Conservation (phyloP, 2,329 filamentous ascomycete species). For the Sarocladium strictum region DNA sequence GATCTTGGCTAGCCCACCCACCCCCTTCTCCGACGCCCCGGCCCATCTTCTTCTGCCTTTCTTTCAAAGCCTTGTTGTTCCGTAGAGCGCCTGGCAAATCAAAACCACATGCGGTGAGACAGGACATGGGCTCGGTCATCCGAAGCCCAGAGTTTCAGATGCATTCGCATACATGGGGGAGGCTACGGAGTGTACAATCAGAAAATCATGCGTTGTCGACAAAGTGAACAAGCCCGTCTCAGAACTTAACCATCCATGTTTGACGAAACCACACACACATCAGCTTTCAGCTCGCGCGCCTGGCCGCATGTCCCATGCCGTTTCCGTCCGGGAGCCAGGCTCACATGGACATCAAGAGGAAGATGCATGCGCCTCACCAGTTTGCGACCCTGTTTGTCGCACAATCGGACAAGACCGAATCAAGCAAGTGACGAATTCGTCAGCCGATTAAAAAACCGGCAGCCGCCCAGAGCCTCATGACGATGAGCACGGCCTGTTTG, state of each 20-base stretch:
- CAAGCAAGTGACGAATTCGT: constrained; percentile 7
- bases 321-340: not conserved
- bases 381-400: not conserved
- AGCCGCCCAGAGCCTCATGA: constrained; percentile 4
- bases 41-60: not conserved
- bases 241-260: not conserved
- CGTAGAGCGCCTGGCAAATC: not conserved
- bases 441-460: not conserved
- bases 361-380: not conserved
- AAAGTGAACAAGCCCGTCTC: not conserved
- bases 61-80: not conserved
- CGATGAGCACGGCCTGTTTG: not conserved
- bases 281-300: not conserved
- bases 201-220: not conserved
- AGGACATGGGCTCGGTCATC: constrained; percentile 4
- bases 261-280: not conserved
- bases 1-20: no score
- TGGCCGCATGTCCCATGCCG: not conserved
- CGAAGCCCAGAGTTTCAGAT: constrained; percentile 6
- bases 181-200: not conserved
- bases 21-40: not conserved
- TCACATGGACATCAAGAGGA: not conserved
- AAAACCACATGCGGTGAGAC: not conserved
- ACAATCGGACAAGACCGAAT: not conserved
- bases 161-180: not conserved